Percentiles rank a stretch among this genome's conserved stretches.
phyloP scores from a whole-genome alignment of 176 grass and related monocot species.

The Oryza rufipogon region DNA sequence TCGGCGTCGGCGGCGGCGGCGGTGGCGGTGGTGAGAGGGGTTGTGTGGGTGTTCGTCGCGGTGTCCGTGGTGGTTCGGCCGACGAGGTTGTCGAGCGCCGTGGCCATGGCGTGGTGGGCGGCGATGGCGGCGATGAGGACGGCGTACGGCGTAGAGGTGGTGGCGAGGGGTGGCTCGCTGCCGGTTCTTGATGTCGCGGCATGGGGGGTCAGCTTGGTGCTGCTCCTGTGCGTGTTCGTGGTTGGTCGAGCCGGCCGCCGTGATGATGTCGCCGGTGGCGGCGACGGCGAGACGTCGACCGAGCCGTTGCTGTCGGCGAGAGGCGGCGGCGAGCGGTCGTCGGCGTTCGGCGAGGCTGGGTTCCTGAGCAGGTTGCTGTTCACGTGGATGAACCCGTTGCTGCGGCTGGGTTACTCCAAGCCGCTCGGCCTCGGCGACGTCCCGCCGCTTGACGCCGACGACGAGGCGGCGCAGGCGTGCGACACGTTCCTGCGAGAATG shows the following conservation, averaged over 20 bases:
- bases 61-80: slow-evolving; percentile 49
- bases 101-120: slow-evolving; percentile 56
- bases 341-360: slow-evolving; percentile 52
- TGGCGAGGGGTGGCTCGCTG: slow-evolving; percentile 25
- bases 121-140: slow-evolving; percentile 45
- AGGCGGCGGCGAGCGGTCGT: slow-evolving; percentile 6
- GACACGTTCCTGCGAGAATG: slow-evolving; percentile 56
- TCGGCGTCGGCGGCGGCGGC: too few species aligned
- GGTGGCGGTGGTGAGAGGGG: slow-evolving; percentile 36
- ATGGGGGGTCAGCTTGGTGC: slow-evolving; percentile 44
- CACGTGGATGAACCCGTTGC: slow-evolving; percentile 73
- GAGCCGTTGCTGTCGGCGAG: slow-evolving; percentile 45
- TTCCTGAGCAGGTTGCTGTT: slow-evolving; percentile 64
- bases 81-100: slow-evolving; percentile 35
- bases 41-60: slow-evolving; percentile 53
- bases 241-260: background rate
- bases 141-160: slow-evolving; percentile 45
- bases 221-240: slow-evolving; percentile 43
- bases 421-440: slow-evolving; percentile 61
- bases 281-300: background rate
- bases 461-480: slow-evolving; percentile 60
- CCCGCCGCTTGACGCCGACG: slow-evolving; percentile 68
- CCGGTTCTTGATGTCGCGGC: slow-evolving; percentile 48
- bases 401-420: slow-evolving; percentile 64
- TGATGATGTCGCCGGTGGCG: background rate